phyloP scores from a whole-genome alignment of 345 rosid species.

The Populus euphratica region DNA sequence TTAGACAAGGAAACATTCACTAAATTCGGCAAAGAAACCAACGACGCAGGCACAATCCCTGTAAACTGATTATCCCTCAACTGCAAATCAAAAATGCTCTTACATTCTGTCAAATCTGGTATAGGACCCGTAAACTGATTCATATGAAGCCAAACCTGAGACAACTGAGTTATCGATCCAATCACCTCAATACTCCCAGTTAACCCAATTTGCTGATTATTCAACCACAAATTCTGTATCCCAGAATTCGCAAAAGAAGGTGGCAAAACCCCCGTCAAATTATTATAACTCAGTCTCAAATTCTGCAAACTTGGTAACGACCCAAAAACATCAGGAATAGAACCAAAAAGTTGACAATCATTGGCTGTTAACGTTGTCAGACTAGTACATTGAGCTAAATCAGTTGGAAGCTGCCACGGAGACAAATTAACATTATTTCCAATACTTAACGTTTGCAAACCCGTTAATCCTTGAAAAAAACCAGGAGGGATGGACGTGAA shows the following conservation, averaged over 20 bases:
- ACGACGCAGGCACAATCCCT: slow-evolving; percentile 53
- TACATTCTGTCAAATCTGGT: slow-evolving; percentile 68
- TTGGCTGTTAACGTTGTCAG: slow-evolving; percentile 43
- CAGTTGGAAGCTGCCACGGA: slow-evolving; percentile 63
- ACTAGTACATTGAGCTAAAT: slow-evolving; percentile 42
- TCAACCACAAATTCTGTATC: slow-evolving; percentile 64
- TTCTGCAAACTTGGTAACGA: slow-evolving; percentile 44
- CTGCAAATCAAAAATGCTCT: slow-evolving; percentile 56
- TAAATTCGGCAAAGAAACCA: slow-evolving; percentile 39
- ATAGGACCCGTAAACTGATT: slow-evolving; percentile 70
- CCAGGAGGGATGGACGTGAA: slow-evolving; percentile 56
- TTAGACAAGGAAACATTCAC: slow-evolving; percentile 53
- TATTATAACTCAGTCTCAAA: slow-evolving; percentile 70
- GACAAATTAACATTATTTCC: slow-evolving; percentile 32
- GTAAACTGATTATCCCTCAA: slow-evolving; percentile 76
- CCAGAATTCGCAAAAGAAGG: slow-evolving; percentile 45
- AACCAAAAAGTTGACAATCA: slow-evolving; percentile 40
- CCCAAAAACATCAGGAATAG: slow-evolving; percentile 59
- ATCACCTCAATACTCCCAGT: slow-evolving; percentile 59
- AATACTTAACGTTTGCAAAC: slow-evolving; percentile 47
- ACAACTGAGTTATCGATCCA: slow-evolving; percentile 49
- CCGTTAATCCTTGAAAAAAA: slow-evolving; percentile 58
- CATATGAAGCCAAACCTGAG: slow-evolving; percentile 76
- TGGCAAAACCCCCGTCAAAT: slow-evolving; percentile 67
- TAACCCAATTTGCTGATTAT: slow-evolving; percentile 57